Evolutionary conservation across 1,139 yeast genomes (phyloP).

Genomic region (Groenewaldozyma auringiensis): DNA sequence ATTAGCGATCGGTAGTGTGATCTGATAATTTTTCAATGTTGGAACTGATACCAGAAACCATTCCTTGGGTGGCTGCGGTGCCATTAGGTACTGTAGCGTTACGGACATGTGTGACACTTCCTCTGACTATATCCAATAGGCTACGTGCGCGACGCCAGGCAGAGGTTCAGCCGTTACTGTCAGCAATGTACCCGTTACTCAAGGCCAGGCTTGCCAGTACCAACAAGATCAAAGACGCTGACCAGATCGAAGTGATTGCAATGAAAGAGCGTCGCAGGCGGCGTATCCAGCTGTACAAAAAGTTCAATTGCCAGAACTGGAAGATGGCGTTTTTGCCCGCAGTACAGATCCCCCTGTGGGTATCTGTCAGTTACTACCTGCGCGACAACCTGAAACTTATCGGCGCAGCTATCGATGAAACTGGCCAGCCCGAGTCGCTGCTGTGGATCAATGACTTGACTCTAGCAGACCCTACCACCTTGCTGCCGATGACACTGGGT

Average conservation of each 20-base stretch:
- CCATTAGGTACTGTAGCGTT: slow-evolving; percentile 65
- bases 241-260: slow-evolving; percentile 65
- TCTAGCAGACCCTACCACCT: slow-evolving; percentile 51
- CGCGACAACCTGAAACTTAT: not conserved
- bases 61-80: slow-evolving; percentile 80
- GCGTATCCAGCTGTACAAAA: slow-evolving; percentile 59
- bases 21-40: too few species aligned
- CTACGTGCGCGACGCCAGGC: slow-evolving; percentile 63
- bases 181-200: slow-evolving; percentile 70
- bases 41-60: slow-evolving; percentile 6
- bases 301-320: slow-evolving; percentile 69
- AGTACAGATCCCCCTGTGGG: slow-evolving; percentile 86
- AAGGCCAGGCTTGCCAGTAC: slow-evolving; percentile 55
- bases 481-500: slow-evolving; percentile 67
- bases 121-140: slow-evolving; percentile 69
- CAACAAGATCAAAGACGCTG: slow-evolving; percentile 48
- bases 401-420: slow-evolving; percentile 1
- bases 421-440: slow-evolving; percentile 47
- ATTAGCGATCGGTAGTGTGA: too few species aligned
- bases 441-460: slow-evolving; percentile 58
- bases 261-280: slow-evolving; percentile 71
- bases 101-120: slow-evolving; percentile 62
- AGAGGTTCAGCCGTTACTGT: slow-evolving; percentile 49
- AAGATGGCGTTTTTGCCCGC: slow-evolving; percentile 61
- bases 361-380: slow-evolving; percentile 47